Conservation (phyloP, 139 green algal genomes). For the Haematococcus lacustris region DNA sequence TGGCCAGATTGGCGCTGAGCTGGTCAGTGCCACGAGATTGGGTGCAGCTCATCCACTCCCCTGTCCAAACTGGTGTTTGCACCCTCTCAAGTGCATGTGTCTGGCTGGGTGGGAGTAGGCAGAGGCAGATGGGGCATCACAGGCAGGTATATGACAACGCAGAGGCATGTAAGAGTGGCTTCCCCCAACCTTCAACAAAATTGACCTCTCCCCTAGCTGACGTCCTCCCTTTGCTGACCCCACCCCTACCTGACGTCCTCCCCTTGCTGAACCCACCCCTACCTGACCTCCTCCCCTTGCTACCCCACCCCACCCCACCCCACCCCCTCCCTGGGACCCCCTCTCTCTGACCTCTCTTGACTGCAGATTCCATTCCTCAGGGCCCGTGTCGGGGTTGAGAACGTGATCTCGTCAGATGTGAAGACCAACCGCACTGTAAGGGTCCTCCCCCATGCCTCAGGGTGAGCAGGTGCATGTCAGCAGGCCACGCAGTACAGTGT, state of each 20-base stretch:
- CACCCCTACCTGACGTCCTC: too few species aligned
- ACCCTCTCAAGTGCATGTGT: too few species aligned
- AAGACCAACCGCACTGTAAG: conserved; percentile 2
- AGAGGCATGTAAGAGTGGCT: too few species aligned
- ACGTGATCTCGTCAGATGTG: conserved; percentile 3
- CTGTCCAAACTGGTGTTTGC: too few species aligned
- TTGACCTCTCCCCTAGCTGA: too few species aligned
- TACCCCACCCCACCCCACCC: neutral
- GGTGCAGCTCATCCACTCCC: neutral
- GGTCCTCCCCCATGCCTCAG: neutral
- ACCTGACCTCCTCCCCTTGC: too few species aligned
- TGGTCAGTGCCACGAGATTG: too few species aligned
- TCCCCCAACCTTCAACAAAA: too few species aligned
- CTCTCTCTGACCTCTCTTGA: neutral
- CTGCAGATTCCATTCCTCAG: conserved; percentile 7
- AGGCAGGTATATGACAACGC: too few species aligned
- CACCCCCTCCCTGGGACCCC: neutral
- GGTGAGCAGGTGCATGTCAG: neutral
- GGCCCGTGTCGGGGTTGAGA: conserved; percentile 2
- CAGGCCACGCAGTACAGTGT: neutral
- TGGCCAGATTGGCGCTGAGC: conserved; percentile 5
- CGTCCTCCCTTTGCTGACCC: too few species aligned
- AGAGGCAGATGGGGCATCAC: too few species aligned
- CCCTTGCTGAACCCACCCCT: too few species aligned
- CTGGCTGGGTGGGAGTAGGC: neutral